Evolutionary conservation across 345 rosid genomes (phyloP).

Genomic region (Bruguiera sexangula): DNA sequence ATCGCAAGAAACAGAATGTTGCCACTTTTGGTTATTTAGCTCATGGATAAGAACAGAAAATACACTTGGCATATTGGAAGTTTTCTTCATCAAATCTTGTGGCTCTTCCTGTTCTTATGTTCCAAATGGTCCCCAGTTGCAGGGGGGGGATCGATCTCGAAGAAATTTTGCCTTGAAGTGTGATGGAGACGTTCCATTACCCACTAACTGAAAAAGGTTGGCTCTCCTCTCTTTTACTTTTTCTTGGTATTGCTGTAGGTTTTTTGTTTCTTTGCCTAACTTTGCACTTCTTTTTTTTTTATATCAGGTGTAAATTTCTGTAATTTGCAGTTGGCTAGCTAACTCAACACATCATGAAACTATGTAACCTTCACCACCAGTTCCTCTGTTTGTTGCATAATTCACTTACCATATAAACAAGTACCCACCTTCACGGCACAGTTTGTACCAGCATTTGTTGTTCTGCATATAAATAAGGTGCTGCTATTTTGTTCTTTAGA

Average conservation of each 20-base stretch:
- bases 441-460: not conserved
- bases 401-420: slow-evolving; percentile 19
- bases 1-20: slow-evolving; percentile 27
- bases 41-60: slow-evolving; percentile 17
- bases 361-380: slow-evolving; percentile 24
- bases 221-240: slow-evolving; percentile 40
- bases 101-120: slow-evolving; percentile 25
- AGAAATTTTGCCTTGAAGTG: slow-evolving; percentile 46
- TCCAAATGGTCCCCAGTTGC: slow-evolving; percentile 55
- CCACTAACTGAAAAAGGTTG: slow-evolving; percentile 62
- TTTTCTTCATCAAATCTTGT: slow-evolving; percentile 21
- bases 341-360: slow-evolving; percentile 28
- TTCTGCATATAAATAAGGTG: slow-evolving; percentile 33
- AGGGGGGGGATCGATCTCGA: slow-evolving; percentile 52
- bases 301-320: slow-evolving; percentile 52
- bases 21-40: slow-evolving; percentile 16
- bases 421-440: slow-evolving; percentile 26
- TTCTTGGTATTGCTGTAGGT: slow-evolving; percentile 28
- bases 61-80: slow-evolving; percentile 16
- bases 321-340: slow-evolving; percentile 35
- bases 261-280: slow-evolving; percentile 28
- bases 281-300: slow-evolving; percentile 17
- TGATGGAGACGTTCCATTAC: slow-evolving; percentile 78
- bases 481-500: slow-evolving; percentile 14
- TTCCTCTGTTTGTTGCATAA: slow-evolving; percentile 19